Percentiles rank a stretch among this genome's conserved stretches.
Conservation (phyloP, 78 protist genomes). For the Monocercomonoides exilis region DNA sequence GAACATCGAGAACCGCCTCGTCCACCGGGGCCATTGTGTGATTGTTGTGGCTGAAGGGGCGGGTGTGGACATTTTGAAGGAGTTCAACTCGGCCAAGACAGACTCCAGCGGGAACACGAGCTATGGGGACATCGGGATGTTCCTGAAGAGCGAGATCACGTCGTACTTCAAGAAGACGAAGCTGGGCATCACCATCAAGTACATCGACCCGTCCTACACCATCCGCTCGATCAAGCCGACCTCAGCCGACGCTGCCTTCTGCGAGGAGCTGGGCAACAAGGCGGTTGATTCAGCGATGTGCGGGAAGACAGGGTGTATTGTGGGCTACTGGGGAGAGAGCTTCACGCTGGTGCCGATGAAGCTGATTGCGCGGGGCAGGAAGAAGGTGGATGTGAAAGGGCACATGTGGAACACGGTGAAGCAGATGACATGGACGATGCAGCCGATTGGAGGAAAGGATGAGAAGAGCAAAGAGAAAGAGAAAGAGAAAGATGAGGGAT, state of each 20-base stretch:
- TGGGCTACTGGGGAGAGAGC: conserved; percentile 3
- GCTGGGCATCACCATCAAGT: background rate
- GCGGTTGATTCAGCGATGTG: background rate
- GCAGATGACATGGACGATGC: conserved; percentile 11
- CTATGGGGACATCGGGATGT: conserved; percentile 9
- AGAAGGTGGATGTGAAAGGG: background rate
- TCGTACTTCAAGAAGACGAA: background rate
- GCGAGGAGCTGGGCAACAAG: background rate
- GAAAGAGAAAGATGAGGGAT: too few species aligned
- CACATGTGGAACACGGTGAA: conserved; percentile 2
- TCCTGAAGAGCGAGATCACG: conserved; percentile 3
- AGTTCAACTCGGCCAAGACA: background rate
- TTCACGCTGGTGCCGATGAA: conserved; percentile 12
- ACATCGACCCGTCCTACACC: conserved; percentile 18
- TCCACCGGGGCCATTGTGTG: background rate
- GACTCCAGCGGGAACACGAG: background rate
- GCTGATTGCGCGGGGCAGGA: background rate
- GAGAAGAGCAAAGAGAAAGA: too few species aligned
- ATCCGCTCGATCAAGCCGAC: background rate
- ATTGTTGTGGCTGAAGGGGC: conserved; percentile 16
- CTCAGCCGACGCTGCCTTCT: background rate
- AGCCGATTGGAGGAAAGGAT: too few species aligned
- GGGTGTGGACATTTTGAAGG: background rate
- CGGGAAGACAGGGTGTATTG: conserved; percentile 9
- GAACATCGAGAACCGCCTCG: background rate